Evolutionary conservation across 805 yeast species (phyloP).

Genomic region (Debaryomyces tyrocola): DNA sequence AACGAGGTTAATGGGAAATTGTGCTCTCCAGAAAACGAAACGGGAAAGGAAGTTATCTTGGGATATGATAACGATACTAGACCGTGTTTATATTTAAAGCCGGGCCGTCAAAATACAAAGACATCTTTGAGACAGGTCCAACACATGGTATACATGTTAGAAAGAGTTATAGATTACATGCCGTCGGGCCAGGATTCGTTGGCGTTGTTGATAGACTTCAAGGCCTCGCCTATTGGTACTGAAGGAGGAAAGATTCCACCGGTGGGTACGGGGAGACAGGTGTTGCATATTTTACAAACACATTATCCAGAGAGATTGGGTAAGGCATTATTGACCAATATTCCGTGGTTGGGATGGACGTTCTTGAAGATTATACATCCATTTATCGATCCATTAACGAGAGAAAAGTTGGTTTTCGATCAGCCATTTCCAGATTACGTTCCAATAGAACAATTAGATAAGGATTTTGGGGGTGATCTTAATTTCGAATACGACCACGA

Average conservation of each 20-base stretch:
- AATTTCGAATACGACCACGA: constrained; percentile 83
- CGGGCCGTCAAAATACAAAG: constrained; percentile 95
- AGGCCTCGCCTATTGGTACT: constrained; percentile 66
- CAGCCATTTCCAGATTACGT: constrained; percentile 85
- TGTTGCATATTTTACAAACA: constrained; percentile 87
- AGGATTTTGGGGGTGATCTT: constrained; percentile 79
- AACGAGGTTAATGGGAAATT: constrained; percentile 53
- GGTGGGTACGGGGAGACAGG: constrained; percentile 84
- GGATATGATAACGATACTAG: constrained; percentile 90
- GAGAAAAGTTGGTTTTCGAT: constrained; percentile 89
- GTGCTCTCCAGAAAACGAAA: constrained; percentile 69
- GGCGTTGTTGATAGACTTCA: constrained; percentile 89
- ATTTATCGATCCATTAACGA: constrained; percentile 91
- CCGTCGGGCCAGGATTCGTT: constrained; percentile 94
- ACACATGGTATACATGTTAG: constrained; percentile 89
- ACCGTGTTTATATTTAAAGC: constrained; percentile 89
- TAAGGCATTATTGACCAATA: constrained; percentile 84
- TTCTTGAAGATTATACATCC: constrained; percentile 90
- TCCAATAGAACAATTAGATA: constrained; percentile 77
- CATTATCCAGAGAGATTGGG: constrained; percentile 98
- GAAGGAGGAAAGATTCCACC: constrained; percentile 80
- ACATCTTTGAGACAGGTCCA: constrained; percentile 91
- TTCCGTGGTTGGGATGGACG: constrained; percentile 93
- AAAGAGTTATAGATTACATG: constrained; percentile 90
- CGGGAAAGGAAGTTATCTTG: constrained; percentile 88